Conservation (phyloP, 2,329 filamentous ascomycete species). For the Plectosphaerella plurivora region DNA sequence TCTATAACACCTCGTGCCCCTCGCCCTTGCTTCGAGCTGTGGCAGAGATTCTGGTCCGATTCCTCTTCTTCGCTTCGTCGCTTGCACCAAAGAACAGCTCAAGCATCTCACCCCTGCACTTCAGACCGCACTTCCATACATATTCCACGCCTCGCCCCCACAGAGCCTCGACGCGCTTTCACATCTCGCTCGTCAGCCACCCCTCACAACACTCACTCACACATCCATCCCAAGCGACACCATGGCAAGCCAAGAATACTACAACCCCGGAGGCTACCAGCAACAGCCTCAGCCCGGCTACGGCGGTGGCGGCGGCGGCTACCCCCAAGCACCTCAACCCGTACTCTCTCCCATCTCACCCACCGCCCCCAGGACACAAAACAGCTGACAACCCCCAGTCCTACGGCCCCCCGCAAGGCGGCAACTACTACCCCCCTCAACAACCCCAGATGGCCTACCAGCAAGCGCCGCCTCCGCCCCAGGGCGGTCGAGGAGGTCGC, state of each 20-base stretch:
- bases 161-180: not conserved
- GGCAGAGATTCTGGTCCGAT: no score
- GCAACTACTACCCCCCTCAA: constrained; percentile 24
- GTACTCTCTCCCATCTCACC: constrained; percentile 13
- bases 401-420: constrained; percentile 20
- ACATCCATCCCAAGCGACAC: not conserved
- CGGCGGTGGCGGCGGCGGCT: constrained; percentile 11
- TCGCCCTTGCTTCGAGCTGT: no score
- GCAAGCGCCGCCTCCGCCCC: constrained; percentile 27
- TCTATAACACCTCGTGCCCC: no score
- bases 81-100: no score
- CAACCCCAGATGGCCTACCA: constrained; percentile 40
- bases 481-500: constrained; percentile 20
- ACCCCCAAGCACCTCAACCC: constrained; percentile 33
- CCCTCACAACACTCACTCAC: not conserved
- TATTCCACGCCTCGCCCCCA: not conserved
- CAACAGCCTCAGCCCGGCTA: constrained; percentile 8
- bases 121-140: not conserved
- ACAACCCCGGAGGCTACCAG: constrained; percentile 25
- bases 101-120: no score
- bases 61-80: no score
- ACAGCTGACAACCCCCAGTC: constrained; percentile 14
- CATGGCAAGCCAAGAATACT: constrained; percentile 39
- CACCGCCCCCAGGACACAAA: not conserved
- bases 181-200: not conserved